Evolutionary conservation across 2,329 filamentous ascomycete species (phyloP), one percentile per base, ranked within the genome.

Genomic region (Phyllosticta capitalensis): DNA sequence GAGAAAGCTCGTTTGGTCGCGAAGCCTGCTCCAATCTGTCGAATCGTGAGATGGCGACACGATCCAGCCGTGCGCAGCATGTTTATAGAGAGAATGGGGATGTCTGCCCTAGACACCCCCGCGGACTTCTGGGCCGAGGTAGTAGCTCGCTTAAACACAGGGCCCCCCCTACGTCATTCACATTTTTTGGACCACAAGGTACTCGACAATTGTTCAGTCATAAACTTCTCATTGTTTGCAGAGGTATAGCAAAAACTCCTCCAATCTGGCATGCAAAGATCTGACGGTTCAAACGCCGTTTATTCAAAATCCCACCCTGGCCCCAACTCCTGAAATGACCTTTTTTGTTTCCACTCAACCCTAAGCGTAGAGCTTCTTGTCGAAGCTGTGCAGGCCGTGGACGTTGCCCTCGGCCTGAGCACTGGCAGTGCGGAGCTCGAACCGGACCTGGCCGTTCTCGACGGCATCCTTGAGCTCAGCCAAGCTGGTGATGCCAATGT

Each of bases 341-440:
- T 59, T 59, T 59, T 48, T 52, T 17, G 52, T 59, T 59, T 52
- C 45, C 17, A 24, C 6, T 21, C 48, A 26, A 26, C 17, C 28
- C 28, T 85, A 96, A 69, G 91, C 90, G 78, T 95, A 99, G 66
- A 99, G 88, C 84, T 97, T 99, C 88, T 99, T 99, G 82, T 97
- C 94, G 74, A 95, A 97, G 73, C 90, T 92, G 80, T 97, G 91
- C 82, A 99, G 91, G 61, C 85, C 84, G 79, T 97, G 95, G 63
- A 99, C 92, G 72, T 92, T 94, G 65, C 94, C 94, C 81, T 99
- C 94, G 61, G 95, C 83, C 83, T 96, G 91, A 55, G 94, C 94
- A 75, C 91, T 96, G 62, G 91, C 88, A 63, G 91, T 97, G 68
- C 94, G 83, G 70, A 97, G 82, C 81, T 99, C 94, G 72, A 99